These are phyloP conservation scores for Rutstroemia sp. DNA, from an alignment of 2,329 filamentous ascomycete species.

Conservation along the genomic window DNA sequence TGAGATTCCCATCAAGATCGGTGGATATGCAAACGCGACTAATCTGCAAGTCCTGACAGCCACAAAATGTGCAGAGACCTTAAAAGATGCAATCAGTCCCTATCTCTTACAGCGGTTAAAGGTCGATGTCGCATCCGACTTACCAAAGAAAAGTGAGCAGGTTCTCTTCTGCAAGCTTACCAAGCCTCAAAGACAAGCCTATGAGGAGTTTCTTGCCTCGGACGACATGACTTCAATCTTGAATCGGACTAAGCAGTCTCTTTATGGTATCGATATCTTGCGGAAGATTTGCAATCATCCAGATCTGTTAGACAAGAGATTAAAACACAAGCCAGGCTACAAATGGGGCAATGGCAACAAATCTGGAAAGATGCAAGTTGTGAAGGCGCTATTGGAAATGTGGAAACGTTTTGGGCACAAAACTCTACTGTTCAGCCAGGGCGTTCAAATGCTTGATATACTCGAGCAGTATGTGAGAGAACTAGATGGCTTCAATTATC, in stretches of 20 bases:
- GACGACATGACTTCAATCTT: slow-evolving; percentile 81
- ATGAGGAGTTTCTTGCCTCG: slow-evolving; percentile 73
- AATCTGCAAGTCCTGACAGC: slow-evolving; percentile 93
- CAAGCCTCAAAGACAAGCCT: slow-evolving; percentile 67
- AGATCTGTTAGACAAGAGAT: slow-evolving; percentile 64
- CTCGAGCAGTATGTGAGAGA: slow-evolving; percentile 71
- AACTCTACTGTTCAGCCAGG: slow-evolving; percentile 85
- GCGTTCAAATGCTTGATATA: slow-evolving; percentile 92
- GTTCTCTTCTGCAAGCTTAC: slow-evolving; percentile 95
- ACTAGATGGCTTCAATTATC: slow-evolving; percentile 64
- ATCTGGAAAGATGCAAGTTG: slow-evolving; percentile 94
- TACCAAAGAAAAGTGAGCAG: slow-evolving; percentile 93
- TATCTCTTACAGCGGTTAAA: slow-evolving; percentile 92
- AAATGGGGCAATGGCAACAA: slow-evolving; percentile 70
- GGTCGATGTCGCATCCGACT: slow-evolving; percentile 83
- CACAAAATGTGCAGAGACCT: slow-evolving; percentile 83
- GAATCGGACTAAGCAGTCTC: slow-evolving; percentile 64
- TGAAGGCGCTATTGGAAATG: slow-evolving; percentile 76
- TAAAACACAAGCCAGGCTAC: slow-evolving; percentile 53
- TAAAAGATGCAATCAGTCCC: slow-evolving; percentile 89
- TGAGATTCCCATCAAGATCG: slow-evolving; percentile 86
- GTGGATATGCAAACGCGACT: slow-evolving; percentile 90
- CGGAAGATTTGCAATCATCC: slow-evolving; percentile 98
- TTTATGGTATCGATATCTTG: slow-evolving; percentile 86
- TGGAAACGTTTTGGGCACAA: slow-evolving; percentile 87